These are phyloP conservation scores for Coffea canephora DNA, from an alignment of 257 asterid genomes.

Conservation along the genomic window DNA sequence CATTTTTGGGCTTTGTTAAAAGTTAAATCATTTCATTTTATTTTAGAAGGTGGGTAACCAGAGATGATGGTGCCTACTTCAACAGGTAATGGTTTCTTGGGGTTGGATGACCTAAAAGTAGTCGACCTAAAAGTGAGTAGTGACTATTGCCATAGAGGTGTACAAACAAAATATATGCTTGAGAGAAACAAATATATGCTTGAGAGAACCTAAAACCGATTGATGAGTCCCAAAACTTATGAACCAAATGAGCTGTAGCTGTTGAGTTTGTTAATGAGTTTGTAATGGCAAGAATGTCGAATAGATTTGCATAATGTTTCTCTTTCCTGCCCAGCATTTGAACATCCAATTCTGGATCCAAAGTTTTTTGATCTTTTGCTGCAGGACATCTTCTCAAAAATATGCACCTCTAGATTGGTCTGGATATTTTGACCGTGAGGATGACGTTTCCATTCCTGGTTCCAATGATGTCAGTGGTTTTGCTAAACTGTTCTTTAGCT, in stretches of 20 bases:
- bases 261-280: neutral
- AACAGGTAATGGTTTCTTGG: too few relatives aligned
- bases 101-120: too few relatives aligned
- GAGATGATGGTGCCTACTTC: too few relatives aligned
- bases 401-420: conserved; percentile 79
- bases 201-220: too few relatives aligned
- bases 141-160: too few relatives aligned
- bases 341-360: conserved; percentile 3
- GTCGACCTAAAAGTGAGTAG: too few relatives aligned
- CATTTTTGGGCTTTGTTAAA: too few relatives aligned
- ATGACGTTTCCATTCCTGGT: conserved; percentile 64
- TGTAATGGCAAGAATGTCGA: neutral
- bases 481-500: conserved; percentile 17
- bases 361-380: conserved; percentile 13
- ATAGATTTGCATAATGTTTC: neutral
- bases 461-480: conserved; percentile 64
- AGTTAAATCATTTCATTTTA: too few relatives aligned
- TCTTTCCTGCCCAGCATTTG: neutral
- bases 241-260: neutral
- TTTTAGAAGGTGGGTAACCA: too few relatives aligned
- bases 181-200: too few relatives aligned
- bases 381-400: conserved; percentile 71
- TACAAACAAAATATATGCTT: too few relatives aligned
- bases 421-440: conserved; percentile 77
- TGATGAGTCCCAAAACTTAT: too few relatives aligned